Base-by-base conservation (phyloP, 225 moss, liverwort and hornwort species). In the Polytrichum commune region DNA sequence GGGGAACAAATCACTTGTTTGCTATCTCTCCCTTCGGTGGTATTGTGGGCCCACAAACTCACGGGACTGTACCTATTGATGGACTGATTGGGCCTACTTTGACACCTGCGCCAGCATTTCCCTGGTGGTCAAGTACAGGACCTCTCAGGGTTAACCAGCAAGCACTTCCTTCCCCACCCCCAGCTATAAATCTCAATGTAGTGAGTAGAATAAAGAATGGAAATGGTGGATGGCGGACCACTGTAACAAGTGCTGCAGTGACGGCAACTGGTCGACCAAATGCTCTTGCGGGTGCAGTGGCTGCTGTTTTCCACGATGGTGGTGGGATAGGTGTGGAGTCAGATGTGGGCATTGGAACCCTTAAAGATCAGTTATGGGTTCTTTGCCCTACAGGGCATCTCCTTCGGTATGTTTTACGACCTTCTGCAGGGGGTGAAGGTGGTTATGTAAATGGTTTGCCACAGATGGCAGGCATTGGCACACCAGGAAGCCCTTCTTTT, bases 11-110 rank as follows among this genome's bases (percentile, higher is more conserved):
- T 69, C 98, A 98, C 75, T 69, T 98, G 68, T 98, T 88, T 75
- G 98, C 98, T 3, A 93, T 98, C 19, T 93, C 98, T 55, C 94
- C 95, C 0, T 98, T 93, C 73, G 98, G 98, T 27, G 98, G 98
- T 55, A 24, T 66, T 19, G 95, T 98, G 46, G 98, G 98, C 38
- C 90, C 89, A 64, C 98, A 98, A 27, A 98, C 98, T 69, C 98
- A 98, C 73, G 92, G 88, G 24, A 85, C 90, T 1, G 81, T 86
- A 33, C 88, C 92, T 63, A 69, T 93, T 16, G 95, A 98, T 84
- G 98, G 95, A 2, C 72, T 91, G 67, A 91, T 82, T 18, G 95
- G 98, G 73, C 85, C 93, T 66, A 91, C 93, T 16, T 67, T 89
- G 71, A 82, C 80, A 29, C 90, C 91, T 32, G 83, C 91, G 8